Evolutionary conservation across 1,139 yeast species (phyloP).

Genomic region (Yamadazyma taylorii): DNA sequence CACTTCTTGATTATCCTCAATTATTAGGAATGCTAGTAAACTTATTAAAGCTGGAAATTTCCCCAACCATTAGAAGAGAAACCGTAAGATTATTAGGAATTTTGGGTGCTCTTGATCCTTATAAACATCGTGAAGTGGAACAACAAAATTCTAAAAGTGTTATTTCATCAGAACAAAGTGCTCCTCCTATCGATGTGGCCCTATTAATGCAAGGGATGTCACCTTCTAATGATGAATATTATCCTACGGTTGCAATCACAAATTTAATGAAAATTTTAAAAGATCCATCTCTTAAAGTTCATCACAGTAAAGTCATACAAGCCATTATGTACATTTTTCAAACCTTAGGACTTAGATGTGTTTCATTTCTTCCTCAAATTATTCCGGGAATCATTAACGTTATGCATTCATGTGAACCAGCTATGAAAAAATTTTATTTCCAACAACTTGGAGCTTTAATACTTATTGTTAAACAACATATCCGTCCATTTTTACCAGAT

Average conservation of each 20-base stretch:
- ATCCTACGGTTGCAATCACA: slow-evolving; percentile 91
- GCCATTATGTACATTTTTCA: slow-evolving; percentile 91
- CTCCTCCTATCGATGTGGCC: slow-evolving; percentile 88
- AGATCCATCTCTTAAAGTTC: slow-evolving; percentile 81
- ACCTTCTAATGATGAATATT: slow-evolving; percentile 90
- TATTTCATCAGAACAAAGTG: slow-evolving; percentile 72
- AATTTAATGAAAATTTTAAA: slow-evolving; percentile 79
- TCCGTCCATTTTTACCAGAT: slow-evolving; percentile 75
- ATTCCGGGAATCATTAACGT: slow-evolving; percentile 86
- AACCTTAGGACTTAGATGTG: slow-evolving; percentile 84
- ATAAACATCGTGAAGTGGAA: slow-evolving; percentile 90
- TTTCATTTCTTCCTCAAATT: slow-evolving; percentile 79
- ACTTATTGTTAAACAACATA: slow-evolving; percentile 83
- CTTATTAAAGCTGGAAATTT: slow-evolving; percentile 77
- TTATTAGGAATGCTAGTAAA: slow-evolving; percentile 77
- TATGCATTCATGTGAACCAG: slow-evolving; percentile 80
- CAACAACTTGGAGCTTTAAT: slow-evolving; percentile 83
- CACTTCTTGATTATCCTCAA: slow-evolving; percentile 88
- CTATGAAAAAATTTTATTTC: slow-evolving; percentile 84
- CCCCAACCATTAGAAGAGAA: slow-evolving; percentile 74
- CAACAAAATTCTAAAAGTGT: slow-evolving; percentile 60
- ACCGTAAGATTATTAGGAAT: slow-evolving; percentile 88
- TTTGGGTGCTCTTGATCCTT: slow-evolving; percentile 95
- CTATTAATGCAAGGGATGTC: slow-evolving; percentile 91
- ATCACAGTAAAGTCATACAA: slow-evolving; percentile 74